These are phyloP conservation scores for Berberis thunbergii DNA, from an alignment of 164 flowering plant species.

Conservation along the genomic window DNA sequence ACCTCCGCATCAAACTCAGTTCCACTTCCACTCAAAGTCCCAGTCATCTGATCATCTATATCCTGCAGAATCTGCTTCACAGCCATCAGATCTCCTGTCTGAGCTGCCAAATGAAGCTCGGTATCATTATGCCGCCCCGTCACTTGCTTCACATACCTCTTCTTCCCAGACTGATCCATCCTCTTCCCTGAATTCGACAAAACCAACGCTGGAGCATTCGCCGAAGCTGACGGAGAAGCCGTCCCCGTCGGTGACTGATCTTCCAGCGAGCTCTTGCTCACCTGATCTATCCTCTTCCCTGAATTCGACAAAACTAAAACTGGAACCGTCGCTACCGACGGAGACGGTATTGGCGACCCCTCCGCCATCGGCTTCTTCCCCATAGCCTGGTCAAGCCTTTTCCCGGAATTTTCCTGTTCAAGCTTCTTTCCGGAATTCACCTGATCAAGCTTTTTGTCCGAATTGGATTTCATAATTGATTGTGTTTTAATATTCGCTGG, in stretches of 20 bases:
- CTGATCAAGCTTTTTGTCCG: too few relatives aligned
- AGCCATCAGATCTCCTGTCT: conserved; percentile 52
- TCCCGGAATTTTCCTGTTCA: too few relatives aligned
- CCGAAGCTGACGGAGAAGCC: conserved; percentile 24
- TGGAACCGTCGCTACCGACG: not conserved
- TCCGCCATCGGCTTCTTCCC: too few relatives aligned
- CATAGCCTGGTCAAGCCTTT: too few relatives aligned
- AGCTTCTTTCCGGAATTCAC: too few relatives aligned
- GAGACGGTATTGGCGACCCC: too few relatives aligned
- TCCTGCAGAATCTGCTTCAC: conserved; percentile 56
- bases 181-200: conserved; percentile 64
- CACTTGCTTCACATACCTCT: conserved; percentile 87
- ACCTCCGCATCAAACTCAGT: conserved; percentile 75
- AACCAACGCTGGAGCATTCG: conserved; percentile 55
- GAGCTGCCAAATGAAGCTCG: conserved; percentile 74
- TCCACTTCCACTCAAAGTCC: conserved; percentile 27
- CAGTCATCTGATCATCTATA: conserved; percentile 58
- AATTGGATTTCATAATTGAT: too few relatives aligned
- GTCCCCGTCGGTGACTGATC: not conserved
- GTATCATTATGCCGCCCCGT: conserved; percentile 81
- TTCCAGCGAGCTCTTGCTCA: not conserved
- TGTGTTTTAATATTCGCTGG: too few relatives aligned
- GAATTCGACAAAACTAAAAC: conserved; percentile 4
- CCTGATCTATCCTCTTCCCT: conserved; percentile 25
- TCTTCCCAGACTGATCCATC: conserved; percentile 56